Base-by-base conservation (phyloP, 306 rosid species). In the Dalbergia oliveri region DNA sequence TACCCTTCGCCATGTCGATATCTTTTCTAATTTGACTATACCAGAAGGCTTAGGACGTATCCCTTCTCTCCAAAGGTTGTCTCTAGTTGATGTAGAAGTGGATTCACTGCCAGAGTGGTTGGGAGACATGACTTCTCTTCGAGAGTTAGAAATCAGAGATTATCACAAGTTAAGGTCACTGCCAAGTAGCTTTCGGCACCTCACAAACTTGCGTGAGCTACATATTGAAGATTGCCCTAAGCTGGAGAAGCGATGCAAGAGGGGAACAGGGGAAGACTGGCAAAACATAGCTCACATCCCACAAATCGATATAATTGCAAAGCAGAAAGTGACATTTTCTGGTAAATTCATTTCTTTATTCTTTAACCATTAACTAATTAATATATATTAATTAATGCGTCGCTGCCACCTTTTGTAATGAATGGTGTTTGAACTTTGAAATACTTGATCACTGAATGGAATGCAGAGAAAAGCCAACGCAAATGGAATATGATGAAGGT, bases 231-330 rank as follows among this genome's bases (percentile, higher is more conserved):
- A 4, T 0, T 37, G 71, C 26, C 71, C 49, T 1, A 41, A 37
- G 51, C 31, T 37, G 14, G 7, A 66, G 49, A 15, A 39, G 33
- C 51, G 51, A 9, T 37, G 51, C 33, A 37, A 9, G 12, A 8
- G 21, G 14, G 71, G 4, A 39, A 53, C 23, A 12, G 67, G 81
- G 11, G 19, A 77, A 41, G 68, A 78, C 11, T 67, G 60, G 82
- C 82, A 41, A 41, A 10, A 41, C 11, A 44, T 74, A 58, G 45
- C 69, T 43, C 68, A 59, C 31, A 5, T 73, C 44, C 68, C 69
- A 9, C 0, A 35, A 44, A 0, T 0, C 15, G 11, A 49, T 34
- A 5, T 16, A 0, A 3, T 7, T 21, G 23, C 1, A 1, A 21
- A 21, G 23, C 23, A 21, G 3, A 14, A 15, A 37, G 0, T 0